Conservation (phyloP, 2,329 filamentous ascomycete genomes). For the Penicillium sp. region DNA sequence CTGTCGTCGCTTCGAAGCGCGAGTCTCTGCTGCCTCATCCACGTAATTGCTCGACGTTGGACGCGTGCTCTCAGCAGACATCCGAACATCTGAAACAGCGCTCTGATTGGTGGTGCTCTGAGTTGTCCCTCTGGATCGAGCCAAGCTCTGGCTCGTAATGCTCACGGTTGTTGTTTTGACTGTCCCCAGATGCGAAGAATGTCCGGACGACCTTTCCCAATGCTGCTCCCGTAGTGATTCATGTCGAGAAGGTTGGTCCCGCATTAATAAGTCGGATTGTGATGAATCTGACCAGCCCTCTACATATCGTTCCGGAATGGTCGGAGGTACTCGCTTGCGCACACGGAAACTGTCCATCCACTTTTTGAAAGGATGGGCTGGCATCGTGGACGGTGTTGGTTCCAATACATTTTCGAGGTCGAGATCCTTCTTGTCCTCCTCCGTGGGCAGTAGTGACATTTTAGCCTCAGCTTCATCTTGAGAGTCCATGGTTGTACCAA, state of each 20-base stretch:
- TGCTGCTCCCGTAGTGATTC: slow-evolving; percentile 32
- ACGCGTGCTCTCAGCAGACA: slow-evolving; percentile 53
- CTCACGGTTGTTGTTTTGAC: slow-evolving; percentile 78
- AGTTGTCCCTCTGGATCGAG: slow-evolving; percentile 55
- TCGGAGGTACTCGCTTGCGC: slow-evolving; percentile 19
- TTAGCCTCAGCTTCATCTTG: slow-evolving; percentile 3
- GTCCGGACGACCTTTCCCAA: slow-evolving; percentile 64
- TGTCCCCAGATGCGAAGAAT: slow-evolving; percentile 71
- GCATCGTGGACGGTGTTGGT: neutral
- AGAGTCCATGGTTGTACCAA: slow-evolving; percentile 12
- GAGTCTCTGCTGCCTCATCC: slow-evolving; percentile 64
- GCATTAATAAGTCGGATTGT: slow-evolving; percentile 10
- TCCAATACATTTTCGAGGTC: slow-evolving; percentile 7
- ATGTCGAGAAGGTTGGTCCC: slow-evolving; percentile 16
- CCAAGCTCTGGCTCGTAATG: slow-evolving; percentile 63
- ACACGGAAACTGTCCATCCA: slow-evolving; percentile 38
- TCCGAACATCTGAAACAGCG: slow-evolving; percentile 59
- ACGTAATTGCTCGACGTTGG: slow-evolving; percentile 44
- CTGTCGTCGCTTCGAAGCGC: slow-evolving; percentile 68
- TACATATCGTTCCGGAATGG: slow-evolving; percentile 26
- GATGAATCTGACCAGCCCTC: slow-evolving; percentile 35
- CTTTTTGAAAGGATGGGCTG: slow-evolving; percentile 29
- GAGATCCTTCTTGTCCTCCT: slow-evolving; percentile 5
- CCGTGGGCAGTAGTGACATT: slow-evolving; percentile 1
- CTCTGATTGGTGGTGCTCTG: slow-evolving; percentile 52